Evolutionary conservation across 2,329 filamentous ascomycete genomes (phyloP).

Genomic region (Rhynchosporium agropyri): DNA sequence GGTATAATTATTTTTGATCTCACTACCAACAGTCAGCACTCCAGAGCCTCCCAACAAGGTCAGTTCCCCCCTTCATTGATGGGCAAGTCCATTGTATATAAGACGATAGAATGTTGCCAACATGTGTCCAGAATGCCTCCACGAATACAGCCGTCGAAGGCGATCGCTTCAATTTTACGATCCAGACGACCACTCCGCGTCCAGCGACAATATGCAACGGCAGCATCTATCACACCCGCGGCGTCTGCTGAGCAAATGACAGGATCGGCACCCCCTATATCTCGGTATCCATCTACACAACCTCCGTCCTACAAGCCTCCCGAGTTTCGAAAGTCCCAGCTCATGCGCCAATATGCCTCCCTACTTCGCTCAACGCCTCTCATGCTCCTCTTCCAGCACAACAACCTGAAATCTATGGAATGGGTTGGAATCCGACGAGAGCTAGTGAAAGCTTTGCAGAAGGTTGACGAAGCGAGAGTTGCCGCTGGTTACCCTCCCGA

Average conservation of each 20-base stretch:
- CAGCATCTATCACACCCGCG: slow-evolving; percentile 51
- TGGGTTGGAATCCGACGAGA: slow-evolving; percentile 69
- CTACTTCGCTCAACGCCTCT: slow-evolving; percentile 71
- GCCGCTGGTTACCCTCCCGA: slow-evolving; percentile 48
- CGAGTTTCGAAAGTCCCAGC: slow-evolving; percentile 87
- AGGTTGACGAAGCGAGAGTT: slow-evolving; percentile 60
- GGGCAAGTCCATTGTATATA: neutral
- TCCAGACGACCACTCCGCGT: slow-evolving; percentile 43
- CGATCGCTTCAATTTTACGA: slow-evolving; percentile 40
- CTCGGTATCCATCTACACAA: slow-evolving; percentile 64
- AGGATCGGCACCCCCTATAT: slow-evolving; percentile 42
- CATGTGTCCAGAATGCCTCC: slow-evolving; percentile 51
- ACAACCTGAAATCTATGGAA: slow-evolving; percentile 70
- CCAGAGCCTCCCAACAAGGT: slow-evolving; percentile 18
- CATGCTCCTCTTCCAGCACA: slow-evolving; percentile 74
- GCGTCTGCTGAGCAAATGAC: slow-evolving; percentile 54
- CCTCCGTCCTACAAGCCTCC: slow-evolving; percentile 85
- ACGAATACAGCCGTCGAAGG: slow-evolving; percentile 44
- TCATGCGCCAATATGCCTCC: slow-evolving; percentile 74
- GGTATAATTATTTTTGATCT: slow-evolving; percentile 14
- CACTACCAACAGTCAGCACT: neutral
- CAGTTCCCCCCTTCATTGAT: slow-evolving; percentile 18
- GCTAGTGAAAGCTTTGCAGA: slow-evolving; percentile 59
- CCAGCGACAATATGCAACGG: slow-evolving; percentile 53
- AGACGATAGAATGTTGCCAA: slow-evolving; percentile 15